These are phyloP conservation scores for Nothophaeocryptopus gaeumannii DNA, from an alignment of 2,329 filamentous ascomycete genomes.

Conservation along the genomic window DNA sequence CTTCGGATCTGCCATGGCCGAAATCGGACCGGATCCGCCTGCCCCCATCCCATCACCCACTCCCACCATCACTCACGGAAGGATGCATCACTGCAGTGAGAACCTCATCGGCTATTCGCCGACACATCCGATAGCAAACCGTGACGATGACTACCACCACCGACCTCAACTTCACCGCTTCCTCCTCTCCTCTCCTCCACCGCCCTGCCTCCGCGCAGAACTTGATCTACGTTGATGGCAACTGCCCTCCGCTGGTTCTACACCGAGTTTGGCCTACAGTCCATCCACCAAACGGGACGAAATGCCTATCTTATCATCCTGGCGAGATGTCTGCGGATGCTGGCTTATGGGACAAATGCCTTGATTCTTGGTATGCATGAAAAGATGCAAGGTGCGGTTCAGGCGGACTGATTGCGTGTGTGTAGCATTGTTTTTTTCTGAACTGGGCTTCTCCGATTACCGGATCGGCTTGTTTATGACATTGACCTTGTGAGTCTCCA, in stretches of 20 bases:
- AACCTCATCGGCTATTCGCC: too few relatives aligned
- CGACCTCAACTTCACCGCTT: too few relatives aligned
- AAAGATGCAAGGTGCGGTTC: neutral
- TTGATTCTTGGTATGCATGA: slow-evolving; percentile 29
- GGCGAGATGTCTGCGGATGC: slow-evolving; percentile 40
- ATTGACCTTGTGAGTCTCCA: slow-evolving; percentile 19
- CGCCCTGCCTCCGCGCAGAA: neutral
- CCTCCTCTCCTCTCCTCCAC: too few relatives aligned
- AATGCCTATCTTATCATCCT: slow-evolving; percentile 57
- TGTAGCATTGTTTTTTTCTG: slow-evolving; percentile 35
- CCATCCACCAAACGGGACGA: slow-evolving; percentile 32
- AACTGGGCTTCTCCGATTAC: slow-evolving; percentile 33
- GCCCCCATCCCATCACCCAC: too few relatives aligned
- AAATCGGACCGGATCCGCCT: too few relatives aligned
- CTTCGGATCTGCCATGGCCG: too few relatives aligned
- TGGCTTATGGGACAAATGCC: slow-evolving; percentile 33
- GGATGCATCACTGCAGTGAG: too few relatives aligned
- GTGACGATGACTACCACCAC: too few relatives aligned
- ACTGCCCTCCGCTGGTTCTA: slow-evolving; percentile 31
- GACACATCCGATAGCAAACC: too few relatives aligned
- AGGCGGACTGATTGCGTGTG: neutral
- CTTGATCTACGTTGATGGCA: slow-evolving; percentile 20
- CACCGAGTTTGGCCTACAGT: slow-evolving; percentile 33
- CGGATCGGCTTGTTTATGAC: slow-evolving; percentile 37
- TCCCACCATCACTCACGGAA: too few relatives aligned